phyloP scores from a whole-genome alignment of 805 yeast genomes.

The Teunomyces funiuensis region DNA sequence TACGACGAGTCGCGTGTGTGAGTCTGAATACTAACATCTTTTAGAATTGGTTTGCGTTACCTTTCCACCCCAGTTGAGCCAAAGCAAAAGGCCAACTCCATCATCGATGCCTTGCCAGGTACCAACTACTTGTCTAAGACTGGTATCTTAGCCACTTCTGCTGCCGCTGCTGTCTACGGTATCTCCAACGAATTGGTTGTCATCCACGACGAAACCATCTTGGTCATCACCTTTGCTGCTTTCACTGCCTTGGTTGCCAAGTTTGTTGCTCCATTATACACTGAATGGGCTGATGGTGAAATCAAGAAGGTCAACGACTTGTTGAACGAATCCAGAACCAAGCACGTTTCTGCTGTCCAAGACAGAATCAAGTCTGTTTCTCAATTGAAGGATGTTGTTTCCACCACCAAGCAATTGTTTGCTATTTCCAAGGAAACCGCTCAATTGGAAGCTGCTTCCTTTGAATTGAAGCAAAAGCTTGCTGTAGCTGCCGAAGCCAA shows the following conservation, averaged over 20 bases:
- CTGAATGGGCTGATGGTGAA: constrained; percentile 89
- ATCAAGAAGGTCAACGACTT: constrained; percentile 76
- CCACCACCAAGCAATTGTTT: constrained; percentile 87
- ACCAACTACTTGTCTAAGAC: constrained; percentile 85
- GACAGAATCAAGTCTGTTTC: constrained; percentile 86
- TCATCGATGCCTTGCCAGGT: constrained; percentile 93
- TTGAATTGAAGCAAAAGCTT: constrained; percentile 88
- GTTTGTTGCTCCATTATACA: constrained; percentile 90
- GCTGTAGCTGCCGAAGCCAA: constrained; percentile 88
- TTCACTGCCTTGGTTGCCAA: constrained; percentile 77
- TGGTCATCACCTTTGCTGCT: constrained; percentile 76
- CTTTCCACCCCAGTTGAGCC: constrained; percentile 75
- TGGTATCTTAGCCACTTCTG: constrained; percentile 89
- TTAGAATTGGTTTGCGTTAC: constrained; percentile 61
- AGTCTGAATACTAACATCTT: constrained; percentile 29
- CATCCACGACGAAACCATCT: constrained; percentile 89
- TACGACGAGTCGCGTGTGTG: background rate
- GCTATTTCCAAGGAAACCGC: constrained; percentile 97
- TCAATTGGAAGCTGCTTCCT: constrained; percentile 89
- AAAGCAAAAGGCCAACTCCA: constrained; percentile 84
- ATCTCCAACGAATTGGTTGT: constrained; percentile 91
- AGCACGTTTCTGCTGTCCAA: constrained; percentile 91
- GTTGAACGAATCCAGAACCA: constrained; percentile 82
- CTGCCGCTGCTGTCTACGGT: constrained; percentile 93
- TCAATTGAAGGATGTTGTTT: constrained; percentile 87